phyloP scores from a whole-genome alignment of 768 basidiomycete genomes.

The Collybia nuda region DNA sequence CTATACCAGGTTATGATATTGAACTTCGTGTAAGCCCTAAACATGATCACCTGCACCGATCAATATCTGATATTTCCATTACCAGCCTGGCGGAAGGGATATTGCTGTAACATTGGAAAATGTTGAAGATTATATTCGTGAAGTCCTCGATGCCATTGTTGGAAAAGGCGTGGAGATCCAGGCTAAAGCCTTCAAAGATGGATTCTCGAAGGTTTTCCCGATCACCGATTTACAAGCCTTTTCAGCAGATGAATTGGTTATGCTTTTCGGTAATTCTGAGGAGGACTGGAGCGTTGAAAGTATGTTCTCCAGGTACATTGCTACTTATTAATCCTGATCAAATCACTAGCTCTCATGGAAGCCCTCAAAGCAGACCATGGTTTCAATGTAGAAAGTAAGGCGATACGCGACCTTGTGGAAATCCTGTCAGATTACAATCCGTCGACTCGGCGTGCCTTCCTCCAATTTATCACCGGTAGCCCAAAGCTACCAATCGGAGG shows the following conservation, averaged over 20 bases:
- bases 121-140: constrained; percentile 85
- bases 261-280: constrained; percentile 95
- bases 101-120: constrained; percentile 84
- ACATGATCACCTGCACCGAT: not conserved
- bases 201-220: constrained; percentile 96
- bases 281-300: constrained; percentile 96
- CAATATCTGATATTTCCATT: not conserved
- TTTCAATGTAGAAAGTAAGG: constrained; percentile 91
- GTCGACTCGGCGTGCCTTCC: constrained; percentile 75
- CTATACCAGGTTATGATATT: constrained; percentile 93
- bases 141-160: constrained; percentile 85
- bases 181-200: constrained; percentile 89
- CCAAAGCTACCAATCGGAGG: constrained; percentile 96
- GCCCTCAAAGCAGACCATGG: constrained; percentile 97
- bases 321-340: constrained; percentile 9
- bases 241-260: constrained; percentile 91
- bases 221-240: constrained; percentile 89
- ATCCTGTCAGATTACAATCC: constrained; percentile 82
- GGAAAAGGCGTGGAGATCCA: constrained; percentile 77
- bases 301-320: constrained; percentile 35
- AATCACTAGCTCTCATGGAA: constrained; percentile 71
- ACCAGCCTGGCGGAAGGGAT: constrained; percentile 75
- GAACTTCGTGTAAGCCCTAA: constrained; percentile 72
- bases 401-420: constrained; percentile 85
- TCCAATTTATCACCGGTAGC: constrained; percentile 98